Base-by-base conservation (phyloP, 352 stramenopile species). In the Peronosclerospora sorghi region DNA sequence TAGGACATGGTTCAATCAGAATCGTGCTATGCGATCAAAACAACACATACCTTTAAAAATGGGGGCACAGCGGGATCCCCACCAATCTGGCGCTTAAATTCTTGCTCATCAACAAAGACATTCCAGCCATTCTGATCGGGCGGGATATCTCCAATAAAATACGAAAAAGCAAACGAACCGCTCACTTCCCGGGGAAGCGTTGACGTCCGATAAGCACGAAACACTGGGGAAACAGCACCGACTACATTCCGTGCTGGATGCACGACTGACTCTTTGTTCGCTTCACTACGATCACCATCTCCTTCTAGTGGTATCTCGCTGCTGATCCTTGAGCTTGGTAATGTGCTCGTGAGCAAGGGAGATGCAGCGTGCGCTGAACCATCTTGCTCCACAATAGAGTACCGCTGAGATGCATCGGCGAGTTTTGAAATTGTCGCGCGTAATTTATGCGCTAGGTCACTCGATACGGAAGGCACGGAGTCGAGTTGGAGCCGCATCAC, bases 41-140 rank as follows among this genome's bases (percentile, higher is more conserved):
- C 21, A 29, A 41, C 19, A 20, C 20, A 18, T 54, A 83, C 65
- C 66, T 85, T 86, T 14, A 86, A 56, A 39, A 91, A 86, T 15
- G 75, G 71, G 10, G 79, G 71, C 0, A 69, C 73, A 2, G 63
- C 56, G 18, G 56, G 54, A 42, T 87, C 68, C 0, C 59, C 58
- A n/a, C 63, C 63, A 40, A 88, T 83, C 52, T 89, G 76, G 2
- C 79, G 72, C 35, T 82, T 77, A 48, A 88, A 89, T 30, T 92
- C 79, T 8, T 62, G 59, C 29, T 86, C 69, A 30, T 89, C 75
- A 2, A 73, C 46, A 43, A 82, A 87, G 14, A 92, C 32, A 43
- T 83, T 70, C 79, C 79, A 92, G 8, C 79, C 79, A 57, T 90
- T 65, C 10, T 67, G 37, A 23, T 85, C 72, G 2, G 62, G 35